Evolutionary conservation across 805 yeast species (phyloP), one percentile per base, ranked within the genome.

Genomic region (Kuraishia borneana): DNA sequence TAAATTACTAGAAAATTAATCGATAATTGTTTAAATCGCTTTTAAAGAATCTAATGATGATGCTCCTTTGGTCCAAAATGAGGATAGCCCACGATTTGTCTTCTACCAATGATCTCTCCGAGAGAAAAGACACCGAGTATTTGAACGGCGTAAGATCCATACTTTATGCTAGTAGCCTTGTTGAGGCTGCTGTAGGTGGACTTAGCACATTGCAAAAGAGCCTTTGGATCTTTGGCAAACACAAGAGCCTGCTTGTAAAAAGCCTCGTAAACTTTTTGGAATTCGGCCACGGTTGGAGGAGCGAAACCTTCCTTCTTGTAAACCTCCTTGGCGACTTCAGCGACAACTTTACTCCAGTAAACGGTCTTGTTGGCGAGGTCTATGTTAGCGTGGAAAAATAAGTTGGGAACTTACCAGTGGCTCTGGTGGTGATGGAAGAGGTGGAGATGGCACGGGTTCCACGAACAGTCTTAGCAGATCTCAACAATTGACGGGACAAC

Each of bases 91-190:
- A 87, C 83, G 40, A 92, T 49, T 52, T 83, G 76, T 70, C 97
- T 82, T 71, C 97, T 85, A 54, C 98, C 98, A 53, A 92, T 70
- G 47, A 88, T 76, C 71, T 92, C 98, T 56, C 98, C 98, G 31
- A 89, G 69, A 19, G 96, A 76, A 63, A 87, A 92, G 57, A 88
- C 71, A 43, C 96, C 98, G 45, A 83, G 66, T 36, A 89, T 63
- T 65, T 92, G 98, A 46, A 87, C 63, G 46, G 76, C 77, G 61
- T 74, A 76, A 26, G 88, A 79, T 48, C 80, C 79, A 56, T 70
- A 82, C 61, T 73, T 76, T 48, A 75, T 59, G 44, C 63, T 68
- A 51, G 69, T 68, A 46, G 70, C 76, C 58, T 70, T 76, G 56
- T 66, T 58, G 39, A 48, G 34, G 13, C 44, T 32, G 39, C 48